Evolutionary conservation across 106 monocot species (phyloP), one percentile per base, ranked within the genome.

Genomic region (Dioscorea alata): DNA sequence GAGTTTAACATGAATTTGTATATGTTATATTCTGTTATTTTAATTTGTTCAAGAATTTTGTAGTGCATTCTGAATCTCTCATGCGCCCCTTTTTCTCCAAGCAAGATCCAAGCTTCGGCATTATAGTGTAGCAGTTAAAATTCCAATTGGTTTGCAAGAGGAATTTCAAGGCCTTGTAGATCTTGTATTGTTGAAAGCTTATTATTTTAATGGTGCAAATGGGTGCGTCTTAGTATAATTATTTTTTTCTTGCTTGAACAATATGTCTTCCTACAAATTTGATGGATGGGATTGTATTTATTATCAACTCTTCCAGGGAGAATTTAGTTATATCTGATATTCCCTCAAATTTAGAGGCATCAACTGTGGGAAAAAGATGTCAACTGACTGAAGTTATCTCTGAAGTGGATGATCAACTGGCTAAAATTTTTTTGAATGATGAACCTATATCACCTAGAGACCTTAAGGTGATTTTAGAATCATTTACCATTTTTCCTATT

Each of bases 111-210:
- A 97, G 79, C 92, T 97, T 61, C 84, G 97, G 4, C 97, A 97
- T 73, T 92, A 97, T 65, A 85, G 85, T 85, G 97, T 92, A 61
- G 92, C 97, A 57, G 84, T 97, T 50, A 92, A 97, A 85, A 80
- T 87, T 42, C 97, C 97, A 69, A 92, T 97, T 65, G 97, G 97
- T 34, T 83, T 97, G 79, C 92, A 97, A 71, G 92, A 97, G 66
- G 97, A 97, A 56, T 97, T 97, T 71, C 80, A 97, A 64, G 97
- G 97, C 51, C 89, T 97, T 53, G 80, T 97, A 33, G 97, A 97
- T 78, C 97, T 97, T 63, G 85, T 97, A n/a, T 80, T 92, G 52
- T 35, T 75, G 76, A 97, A 97, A 77, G 92, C 97, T 50, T 89
- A 75, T 73, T 87, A 82, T 62, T 97, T 92, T 77, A 86, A 97